Percentiles rank a stretch among this genome's conserved stretches.
phyloP scores from a whole-genome alignment of 306 rosid genomes.

The Abrus precatorius region DNA sequence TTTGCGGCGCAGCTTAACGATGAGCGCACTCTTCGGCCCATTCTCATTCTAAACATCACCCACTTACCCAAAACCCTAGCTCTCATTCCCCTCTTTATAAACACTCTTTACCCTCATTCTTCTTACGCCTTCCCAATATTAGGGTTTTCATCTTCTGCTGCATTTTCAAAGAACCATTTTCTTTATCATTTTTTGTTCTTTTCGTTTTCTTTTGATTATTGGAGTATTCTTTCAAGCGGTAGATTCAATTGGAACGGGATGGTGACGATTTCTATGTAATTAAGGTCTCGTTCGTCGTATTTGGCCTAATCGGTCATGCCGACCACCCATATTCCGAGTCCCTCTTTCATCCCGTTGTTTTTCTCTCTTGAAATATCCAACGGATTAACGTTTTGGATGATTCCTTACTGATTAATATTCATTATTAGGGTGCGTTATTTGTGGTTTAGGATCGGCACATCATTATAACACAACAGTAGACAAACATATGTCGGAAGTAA shows the following conservation, averaged over 20 bases:
- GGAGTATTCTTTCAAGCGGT: neutral
- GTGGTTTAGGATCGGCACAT: constrained; percentile 57
- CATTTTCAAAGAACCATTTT: neutral
- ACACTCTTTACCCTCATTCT: neutral
- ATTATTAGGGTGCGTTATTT: too few relatives aligned
- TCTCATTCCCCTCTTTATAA: constrained; percentile 40
- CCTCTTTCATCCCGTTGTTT: neutral
- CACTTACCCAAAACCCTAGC: constrained; percentile 46
- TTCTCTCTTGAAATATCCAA: too few relatives aligned
- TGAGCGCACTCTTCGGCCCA: neutral
- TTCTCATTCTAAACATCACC: neutral
- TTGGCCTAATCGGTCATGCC: constrained; percentile 81
- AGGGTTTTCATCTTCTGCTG: neutral
- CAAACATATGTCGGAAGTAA: constrained; percentile 95
- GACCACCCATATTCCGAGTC: constrained; percentile 97
- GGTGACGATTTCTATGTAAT: constrained; percentile 61
- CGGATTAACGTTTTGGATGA: neutral
- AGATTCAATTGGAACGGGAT: constrained; percentile 44
- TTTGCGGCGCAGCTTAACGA: constrained; percentile 19
- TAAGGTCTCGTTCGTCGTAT: constrained; percentile 99
- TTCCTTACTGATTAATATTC: neutral
- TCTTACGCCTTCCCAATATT: rapidly evolving
- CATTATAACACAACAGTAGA: constrained; percentile 62
- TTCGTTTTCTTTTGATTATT: neutral
- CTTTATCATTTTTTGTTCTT: rapidly evolving